Evolutionary conservation across 2,329 filamentous ascomycete species (phyloP).

Genomic region (Pyricularia grisea): DNA sequence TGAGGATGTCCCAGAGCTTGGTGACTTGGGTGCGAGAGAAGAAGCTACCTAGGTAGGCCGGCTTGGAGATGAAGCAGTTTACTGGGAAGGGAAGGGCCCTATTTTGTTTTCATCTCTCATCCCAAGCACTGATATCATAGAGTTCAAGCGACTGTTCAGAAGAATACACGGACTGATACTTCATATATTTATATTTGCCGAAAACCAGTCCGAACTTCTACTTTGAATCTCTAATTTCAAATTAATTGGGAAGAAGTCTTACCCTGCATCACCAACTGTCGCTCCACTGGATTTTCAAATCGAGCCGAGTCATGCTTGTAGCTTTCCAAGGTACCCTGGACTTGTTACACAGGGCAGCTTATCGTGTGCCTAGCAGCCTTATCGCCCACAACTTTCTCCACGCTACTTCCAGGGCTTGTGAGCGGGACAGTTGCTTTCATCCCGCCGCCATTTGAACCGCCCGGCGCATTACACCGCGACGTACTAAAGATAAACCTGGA

Average conservation of each 20-base stretch:
- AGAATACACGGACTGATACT: background rate
- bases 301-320: background rate
- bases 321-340: background rate
- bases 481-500: background rate
- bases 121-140: too few relatives aligned
- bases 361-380: background rate
- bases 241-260: background rate
- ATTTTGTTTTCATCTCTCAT: background rate
- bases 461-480: background rate
- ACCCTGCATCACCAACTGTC: background rate
- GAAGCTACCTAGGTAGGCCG: background rate
- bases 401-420: background rate
- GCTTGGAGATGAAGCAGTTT: background rate
- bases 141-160: background rate
- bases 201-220: background rate
- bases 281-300: background rate
- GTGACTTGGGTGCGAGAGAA: conserved; percentile 6
- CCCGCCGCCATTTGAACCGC: background rate
- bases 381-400: background rate
- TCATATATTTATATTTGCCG: background rate
- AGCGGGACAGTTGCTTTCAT: background rate
- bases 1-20: conserved; percentile 16
- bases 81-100: background rate
- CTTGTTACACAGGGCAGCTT: background rate
- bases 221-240: background rate